Evolutionary conservation across 2,329 filamentous ascomycete genomes (phyloP).

Genomic region (Zymoseptoria tritici): DNA sequence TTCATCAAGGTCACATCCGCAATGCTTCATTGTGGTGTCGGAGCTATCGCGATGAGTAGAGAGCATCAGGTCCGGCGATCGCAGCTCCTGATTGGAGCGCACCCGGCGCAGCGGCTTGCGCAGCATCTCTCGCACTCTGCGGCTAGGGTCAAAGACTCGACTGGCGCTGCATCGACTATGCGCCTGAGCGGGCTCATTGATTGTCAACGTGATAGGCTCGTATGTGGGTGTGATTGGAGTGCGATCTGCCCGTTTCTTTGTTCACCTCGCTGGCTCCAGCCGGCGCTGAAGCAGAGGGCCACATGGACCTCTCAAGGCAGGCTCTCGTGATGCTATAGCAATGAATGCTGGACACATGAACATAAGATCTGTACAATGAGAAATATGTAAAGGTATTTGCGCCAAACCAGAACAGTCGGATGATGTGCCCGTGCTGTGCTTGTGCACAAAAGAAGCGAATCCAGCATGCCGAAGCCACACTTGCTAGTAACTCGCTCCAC

Average conservation of each 20-base stretch:
- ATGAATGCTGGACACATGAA: background rate
- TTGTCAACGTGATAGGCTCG: background rate
- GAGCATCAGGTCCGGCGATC: background rate
- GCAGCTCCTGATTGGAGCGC: slow-evolving; percentile 10
- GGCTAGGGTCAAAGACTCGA: slow-evolving; percentile 9
- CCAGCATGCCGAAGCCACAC: background rate
- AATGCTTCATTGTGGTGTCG: background rate
- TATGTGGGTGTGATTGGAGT: slow-evolving; percentile 6
- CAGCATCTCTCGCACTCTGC: slow-evolving; percentile 5
- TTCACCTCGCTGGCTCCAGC: background rate
- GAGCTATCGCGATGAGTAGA: background rate
- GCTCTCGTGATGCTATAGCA: background rate
- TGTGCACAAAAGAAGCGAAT: background rate
- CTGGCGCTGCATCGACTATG: slow-evolving; percentile 12
- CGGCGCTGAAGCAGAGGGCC: background rate
- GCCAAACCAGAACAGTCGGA: background rate
- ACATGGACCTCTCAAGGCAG: background rate
- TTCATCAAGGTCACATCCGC: slow-evolving; percentile 6
- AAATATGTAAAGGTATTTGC: background rate
- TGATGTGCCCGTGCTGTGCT: background rate
- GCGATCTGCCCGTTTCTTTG: slow-evolving; percentile 11
- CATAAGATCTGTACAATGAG: background rate
- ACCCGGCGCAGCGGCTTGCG: background rate
- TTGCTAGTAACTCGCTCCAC: background rate
- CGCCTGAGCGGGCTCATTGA: slow-evolving; percentile 10